phyloP scores from a whole-genome alignment of 106 monocot genomes.

The Ottelia alismoides region DNA sequence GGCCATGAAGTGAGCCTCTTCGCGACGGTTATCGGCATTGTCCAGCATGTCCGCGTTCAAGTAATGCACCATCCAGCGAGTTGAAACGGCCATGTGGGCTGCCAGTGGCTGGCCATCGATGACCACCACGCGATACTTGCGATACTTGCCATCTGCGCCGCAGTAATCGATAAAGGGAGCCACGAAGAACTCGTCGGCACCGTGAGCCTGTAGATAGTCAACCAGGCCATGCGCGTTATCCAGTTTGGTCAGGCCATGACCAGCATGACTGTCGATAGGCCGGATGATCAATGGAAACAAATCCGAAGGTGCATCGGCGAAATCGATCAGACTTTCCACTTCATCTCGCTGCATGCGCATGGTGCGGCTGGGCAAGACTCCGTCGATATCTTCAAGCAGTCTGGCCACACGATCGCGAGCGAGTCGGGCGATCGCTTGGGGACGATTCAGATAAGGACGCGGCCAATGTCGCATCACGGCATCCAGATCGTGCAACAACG shows the following conservation, averaged over 20 bases:
- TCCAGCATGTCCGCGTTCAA: not conserved
- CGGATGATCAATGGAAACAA: not conserved
- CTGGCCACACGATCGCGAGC: not conserved
- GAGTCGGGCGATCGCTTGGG: not conserved
- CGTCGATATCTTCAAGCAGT: not conserved
- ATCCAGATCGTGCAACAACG: not conserved
- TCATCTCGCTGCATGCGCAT: not conserved
- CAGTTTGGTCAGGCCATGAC: not conserved
- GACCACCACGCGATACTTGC: not conserved
- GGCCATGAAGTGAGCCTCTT: not conserved
- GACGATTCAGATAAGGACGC: not conserved
- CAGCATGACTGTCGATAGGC: not conserved
- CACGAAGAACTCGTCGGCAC: not conserved
- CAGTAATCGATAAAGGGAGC: not conserved
- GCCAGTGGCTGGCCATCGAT: not conserved
- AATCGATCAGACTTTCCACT: not conserved
- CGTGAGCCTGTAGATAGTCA: not conserved
- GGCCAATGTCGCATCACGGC: not conserved
- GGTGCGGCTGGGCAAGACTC: not conserved
- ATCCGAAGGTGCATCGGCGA: not conserved
- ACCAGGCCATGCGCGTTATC: not conserved
- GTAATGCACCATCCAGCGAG: not conserved
- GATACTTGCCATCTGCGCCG: not conserved
- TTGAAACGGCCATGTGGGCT: not conserved
- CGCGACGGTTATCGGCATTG: not conserved